A percentile compares a stretch with the other conserved stretches of the same genome.
Conservation (phyloP, 73 alveolate genomes). For the Tetrahymena borealis region DNA sequence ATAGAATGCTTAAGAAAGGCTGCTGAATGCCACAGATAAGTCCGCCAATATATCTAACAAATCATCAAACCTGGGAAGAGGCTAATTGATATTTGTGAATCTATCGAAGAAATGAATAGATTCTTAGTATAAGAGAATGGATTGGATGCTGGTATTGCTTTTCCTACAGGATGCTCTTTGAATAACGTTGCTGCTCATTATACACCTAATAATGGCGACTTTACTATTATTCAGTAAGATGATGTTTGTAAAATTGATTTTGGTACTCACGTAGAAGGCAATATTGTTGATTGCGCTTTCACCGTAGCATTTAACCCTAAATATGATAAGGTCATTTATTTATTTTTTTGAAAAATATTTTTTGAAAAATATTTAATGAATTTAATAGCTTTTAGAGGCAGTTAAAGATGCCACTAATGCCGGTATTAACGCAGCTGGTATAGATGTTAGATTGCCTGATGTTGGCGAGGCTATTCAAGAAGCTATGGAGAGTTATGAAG, state of each 20-base stretch:
- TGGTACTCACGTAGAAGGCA: constrained; percentile 94
- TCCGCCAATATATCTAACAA: constrained; percentile 81
- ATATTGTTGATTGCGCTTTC: constrained; percentile 91
- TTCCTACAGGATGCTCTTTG: constrained; percentile 93
- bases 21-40: constrained; percentile 96
- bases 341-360: background rate
- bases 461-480: constrained; percentile 96
- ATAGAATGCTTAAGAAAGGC: constrained; percentile 82
- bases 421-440: constrained; percentile 92
- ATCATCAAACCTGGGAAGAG: constrained; percentile 83
- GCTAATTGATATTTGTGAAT: constrained; percentile 84
- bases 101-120: constrained; percentile 75
- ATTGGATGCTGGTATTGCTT: constrained; percentile 87
- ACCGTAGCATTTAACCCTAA: constrained; percentile 92
- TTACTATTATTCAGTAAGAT: constrained; percentile 68
- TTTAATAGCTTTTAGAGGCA: constrained; percentile 73
- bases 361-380: background rate
- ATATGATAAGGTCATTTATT: constrained; percentile 60
- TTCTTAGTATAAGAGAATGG: constrained; percentile 76
- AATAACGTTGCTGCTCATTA: constrained; percentile 95
- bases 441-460: constrained; percentile 94
- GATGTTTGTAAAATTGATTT: constrained; percentile 92
- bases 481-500: constrained; percentile 94
- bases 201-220: constrained; percentile 93
- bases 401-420: constrained; percentile 93